Conservation (phyloP, 345 rosid species). For the Arabidopsis arenosa region DNA sequence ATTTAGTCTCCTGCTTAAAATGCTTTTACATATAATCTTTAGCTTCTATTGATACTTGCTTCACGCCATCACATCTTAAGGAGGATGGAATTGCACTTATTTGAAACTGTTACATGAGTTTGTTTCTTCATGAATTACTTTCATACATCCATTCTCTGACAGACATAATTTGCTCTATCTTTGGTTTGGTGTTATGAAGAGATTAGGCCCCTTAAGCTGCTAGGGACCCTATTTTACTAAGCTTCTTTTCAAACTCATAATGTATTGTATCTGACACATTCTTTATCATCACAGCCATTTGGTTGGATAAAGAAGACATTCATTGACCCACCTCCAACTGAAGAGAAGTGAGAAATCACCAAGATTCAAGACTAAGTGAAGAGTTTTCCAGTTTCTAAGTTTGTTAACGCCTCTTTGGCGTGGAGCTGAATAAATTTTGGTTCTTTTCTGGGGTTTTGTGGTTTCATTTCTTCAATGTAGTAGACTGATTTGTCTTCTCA, state of each 20-base stretch:
- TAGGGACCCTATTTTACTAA: not conserved
- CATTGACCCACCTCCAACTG: constrained; percentile 60
- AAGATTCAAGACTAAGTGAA: constrained; percentile 17
- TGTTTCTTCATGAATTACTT: not conserved
- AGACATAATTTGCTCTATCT: not conserved
- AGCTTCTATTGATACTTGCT: constrained; percentile 4
- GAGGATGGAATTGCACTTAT: not conserved
- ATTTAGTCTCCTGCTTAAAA: not conserved
- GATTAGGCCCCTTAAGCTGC: not conserved
- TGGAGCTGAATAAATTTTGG: constrained; percentile 43
- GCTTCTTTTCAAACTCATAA: not conserved
- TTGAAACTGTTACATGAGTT: not conserved
- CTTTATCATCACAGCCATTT: constrained; percentile 65
- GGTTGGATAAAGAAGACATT: constrained; percentile 92
- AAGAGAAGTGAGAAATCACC: constrained; percentile 48
- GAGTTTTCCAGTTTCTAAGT: constrained; percentile 34
- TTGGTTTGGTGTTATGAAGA: constrained; percentile 16
- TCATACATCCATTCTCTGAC: not conserved
- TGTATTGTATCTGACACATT: constrained; percentile 13
- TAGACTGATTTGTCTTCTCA: constrained; percentile 32
- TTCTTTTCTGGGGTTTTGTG: constrained; percentile 36
- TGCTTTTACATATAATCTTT: not conserved
- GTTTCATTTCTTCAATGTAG: constrained; percentile 40
- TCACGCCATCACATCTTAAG: not conserved
- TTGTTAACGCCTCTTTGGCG: constrained; percentile 18